These are phyloP conservation scores for Guadua angustifolia DNA, from an alignment of 176 grass and related monocot species.

Conservation along the genomic window DNA sequence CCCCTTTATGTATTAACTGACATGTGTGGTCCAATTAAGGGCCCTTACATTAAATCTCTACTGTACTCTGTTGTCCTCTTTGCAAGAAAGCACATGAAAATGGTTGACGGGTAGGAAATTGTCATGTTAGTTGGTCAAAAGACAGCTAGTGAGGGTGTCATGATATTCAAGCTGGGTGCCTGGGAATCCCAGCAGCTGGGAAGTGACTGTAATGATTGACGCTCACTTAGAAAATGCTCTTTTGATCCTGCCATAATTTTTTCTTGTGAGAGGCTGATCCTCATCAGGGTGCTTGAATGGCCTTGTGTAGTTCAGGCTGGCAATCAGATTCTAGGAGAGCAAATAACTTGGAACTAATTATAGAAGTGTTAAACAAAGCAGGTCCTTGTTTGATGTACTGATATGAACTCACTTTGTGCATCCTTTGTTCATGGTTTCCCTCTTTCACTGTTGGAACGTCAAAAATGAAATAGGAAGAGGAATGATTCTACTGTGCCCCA, in stretches of 20 bases:
- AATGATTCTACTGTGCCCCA: not conserved
- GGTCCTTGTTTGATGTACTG: not conserved
- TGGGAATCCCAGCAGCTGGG: conserved; percentile 35
- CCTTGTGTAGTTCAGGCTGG: not conserved
- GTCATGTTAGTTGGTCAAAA: conserved; percentile 44
- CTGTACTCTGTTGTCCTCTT: conserved; percentile 34
- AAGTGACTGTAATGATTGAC: conserved; percentile 39
- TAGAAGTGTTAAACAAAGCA: not conserved
- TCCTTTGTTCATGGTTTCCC: not conserved
- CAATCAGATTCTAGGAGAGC: not conserved
- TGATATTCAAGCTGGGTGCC: conserved; percentile 39
- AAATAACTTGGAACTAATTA: not conserved
- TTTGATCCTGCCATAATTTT: conserved; percentile 18
- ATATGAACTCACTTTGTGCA: conserved; percentile 26
- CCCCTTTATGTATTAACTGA: conserved; percentile 10
- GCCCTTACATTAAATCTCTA: conserved; percentile 14
- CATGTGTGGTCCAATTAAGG: conserved; percentile 39
- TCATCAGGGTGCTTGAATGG: conserved; percentile 3
- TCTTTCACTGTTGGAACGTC: not conserved
- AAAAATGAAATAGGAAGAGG: not conserved
- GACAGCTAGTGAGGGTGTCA: conserved; percentile 47
- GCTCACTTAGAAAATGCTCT: conserved; percentile 25
- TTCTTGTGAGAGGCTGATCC: conserved; percentile 13
- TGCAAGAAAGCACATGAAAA: conserved; percentile 42
- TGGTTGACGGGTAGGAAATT: conserved; percentile 35